Base-by-base conservation (phyloP, 371 early-diverging fungal species). In the Polyrhizophydium stewartii region DNA sequence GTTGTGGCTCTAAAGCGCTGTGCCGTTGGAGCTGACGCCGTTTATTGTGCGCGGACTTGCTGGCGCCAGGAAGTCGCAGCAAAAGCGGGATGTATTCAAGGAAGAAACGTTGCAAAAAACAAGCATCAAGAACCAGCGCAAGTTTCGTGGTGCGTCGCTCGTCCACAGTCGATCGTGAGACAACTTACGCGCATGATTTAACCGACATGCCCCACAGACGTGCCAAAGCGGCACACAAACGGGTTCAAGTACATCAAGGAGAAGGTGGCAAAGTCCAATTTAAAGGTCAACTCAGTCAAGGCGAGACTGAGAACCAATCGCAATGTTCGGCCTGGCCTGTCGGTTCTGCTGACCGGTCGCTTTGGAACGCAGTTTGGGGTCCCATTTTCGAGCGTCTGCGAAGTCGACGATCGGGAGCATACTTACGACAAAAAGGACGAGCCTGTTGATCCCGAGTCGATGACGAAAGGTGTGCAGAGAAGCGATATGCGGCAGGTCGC, bases 251-350 rank as follows among this genome's bases (percentile, higher is more conserved):
- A 58, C 27, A 70, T 77, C 31, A 73, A 77, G 52, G 64, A 63
- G 27, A 72, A 73, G 60, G 52, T 77, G 19, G 61, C 58, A 30
- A 66, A 72, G 56, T 74, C 74, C 7, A 71, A 69, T 46, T 55
- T 61, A 25, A 55, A 71, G 25, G 57, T 77, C 13, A 51, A 70
- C 45, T 61, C 72, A 24, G 77, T 77, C 41, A 70, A 70, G 59
- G 76, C 72, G 58, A 1, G 41, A n/a, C n/a, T n/a, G n/a, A n/a
- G n/a, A n/a, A n/a, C n/a, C n/a, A n/a, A n/a, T n/a, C n/a, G n/a
- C n/a, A n/a, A n/a, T n/a, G n/a, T n/a, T n/a, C n/a, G n/a, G n/a
- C 3, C n/a, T 21, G 10, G 17, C 56, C 24, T 49, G 24, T 50
- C 43, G 32, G 19, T 19, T 51, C 37, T 3, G 22, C 0, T 7